These are phyloP conservation scores for Spatholobus suberectus DNA, from an alignment of 306 rosid genomes.

Conservation along the genomic window DNA sequence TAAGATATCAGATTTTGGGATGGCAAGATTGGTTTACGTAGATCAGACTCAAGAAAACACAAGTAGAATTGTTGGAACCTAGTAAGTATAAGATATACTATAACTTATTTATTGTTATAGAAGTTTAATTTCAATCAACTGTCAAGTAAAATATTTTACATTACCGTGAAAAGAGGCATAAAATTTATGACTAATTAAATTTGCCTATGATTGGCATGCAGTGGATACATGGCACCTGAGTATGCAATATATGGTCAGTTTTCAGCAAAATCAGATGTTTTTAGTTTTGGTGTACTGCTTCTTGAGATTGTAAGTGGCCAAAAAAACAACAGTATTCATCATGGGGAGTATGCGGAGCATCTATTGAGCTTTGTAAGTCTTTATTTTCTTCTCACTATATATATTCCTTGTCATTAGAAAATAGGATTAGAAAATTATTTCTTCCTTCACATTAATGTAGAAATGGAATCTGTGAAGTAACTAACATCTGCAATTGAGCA, in stretches of 20 bases:
- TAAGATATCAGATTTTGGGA: background rate
- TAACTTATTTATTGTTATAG: too few relatives aligned
- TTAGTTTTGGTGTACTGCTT: conserved; percentile 25
- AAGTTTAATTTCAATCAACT: too few relatives aligned
- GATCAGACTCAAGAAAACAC: background rate
- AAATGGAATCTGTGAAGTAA: background rate
- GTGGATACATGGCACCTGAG: conserved; percentile 41
- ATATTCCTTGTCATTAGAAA: background rate
- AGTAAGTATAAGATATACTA: background rate
- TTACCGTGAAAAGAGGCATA: background rate
- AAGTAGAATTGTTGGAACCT: background rate
- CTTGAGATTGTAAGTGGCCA: conserved; percentile 22
- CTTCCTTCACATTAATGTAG: background rate
- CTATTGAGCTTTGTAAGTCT: conserved; percentile 16
- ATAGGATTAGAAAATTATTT: background rate
- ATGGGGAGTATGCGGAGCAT: background rate
- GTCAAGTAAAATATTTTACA: too few relatives aligned
- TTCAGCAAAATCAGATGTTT: conserved; percentile 14
- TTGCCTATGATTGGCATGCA: background rate
- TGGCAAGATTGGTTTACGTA: background rate
- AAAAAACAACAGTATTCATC: background rate
- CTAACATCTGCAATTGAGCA: background rate
- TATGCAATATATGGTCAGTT: background rate
- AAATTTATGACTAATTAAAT: too few relatives aligned
- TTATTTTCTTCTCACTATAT: background rate